These are phyloP conservation scores for Fraxinus sp. DNA, from an alignment of 305 asterid species.

Conservation along the genomic window DNA sequence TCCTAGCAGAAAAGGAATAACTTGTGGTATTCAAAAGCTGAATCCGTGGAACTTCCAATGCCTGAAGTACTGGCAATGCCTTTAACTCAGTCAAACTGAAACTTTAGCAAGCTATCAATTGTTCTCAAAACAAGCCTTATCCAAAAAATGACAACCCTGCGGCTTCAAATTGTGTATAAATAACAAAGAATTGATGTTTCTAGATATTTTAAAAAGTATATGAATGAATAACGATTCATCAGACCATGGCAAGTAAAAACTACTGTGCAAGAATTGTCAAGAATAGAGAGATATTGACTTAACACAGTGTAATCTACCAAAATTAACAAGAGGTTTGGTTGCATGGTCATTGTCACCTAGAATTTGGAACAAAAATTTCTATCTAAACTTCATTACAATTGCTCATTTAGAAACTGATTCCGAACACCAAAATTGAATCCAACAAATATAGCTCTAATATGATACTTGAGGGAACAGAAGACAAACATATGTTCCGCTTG, in stretches of 20 bases:
- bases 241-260: not conserved
- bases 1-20: not conserved
- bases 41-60: not conserved
- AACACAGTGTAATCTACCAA: not conserved
- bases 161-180: not conserved
- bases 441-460: not conserved
- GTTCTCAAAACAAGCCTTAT: not conserved
- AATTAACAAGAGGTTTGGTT: not conserved
- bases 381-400: not conserved
- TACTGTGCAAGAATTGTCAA: not conserved
- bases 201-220: not conserved
- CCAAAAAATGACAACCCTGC: not conserved
- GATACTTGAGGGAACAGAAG: not conserved
- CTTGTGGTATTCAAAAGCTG: not conserved
- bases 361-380: not conserved
- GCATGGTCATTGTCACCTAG: not conserved
- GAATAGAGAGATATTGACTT: not conserved
- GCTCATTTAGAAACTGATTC: constrained; percentile 1
- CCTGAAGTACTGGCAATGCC: not conserved
- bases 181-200: not conserved
- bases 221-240: not conserved
- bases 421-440: not conserved
- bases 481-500: not conserved
- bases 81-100: not conserved
- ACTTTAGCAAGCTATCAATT: not conserved